phyloP scores from a whole-genome alignment of 2,329 filamentous ascomycete genomes.

The Sphaerulina populicola region DNA sequence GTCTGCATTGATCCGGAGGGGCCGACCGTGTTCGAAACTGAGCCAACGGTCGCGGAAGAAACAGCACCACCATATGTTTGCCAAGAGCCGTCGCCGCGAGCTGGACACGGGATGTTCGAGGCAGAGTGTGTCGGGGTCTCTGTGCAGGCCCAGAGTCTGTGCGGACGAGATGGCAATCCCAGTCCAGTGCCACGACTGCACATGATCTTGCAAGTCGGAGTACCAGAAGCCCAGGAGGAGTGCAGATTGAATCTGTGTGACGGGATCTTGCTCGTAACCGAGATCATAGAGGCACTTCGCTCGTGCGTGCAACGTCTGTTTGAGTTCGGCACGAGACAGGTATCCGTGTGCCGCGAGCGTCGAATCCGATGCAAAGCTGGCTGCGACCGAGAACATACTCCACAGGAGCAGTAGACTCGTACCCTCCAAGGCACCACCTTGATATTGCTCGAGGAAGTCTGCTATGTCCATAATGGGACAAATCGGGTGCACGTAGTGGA shows the following conservation, averaged over 20 bases:
- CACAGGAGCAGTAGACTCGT: slow-evolving; percentile 15
- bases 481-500: slow-evolving; percentile 14
- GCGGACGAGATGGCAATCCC: slow-evolving; percentile 14
- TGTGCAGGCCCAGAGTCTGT: slow-evolving; percentile 14
- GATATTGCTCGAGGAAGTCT: slow-evolving; percentile 12
- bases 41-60: slow-evolving; percentile 16
- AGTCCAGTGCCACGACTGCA: slow-evolving; percentile 17
- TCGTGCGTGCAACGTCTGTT: slow-evolving; percentile 10
- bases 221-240: slow-evolving; percentile 13
- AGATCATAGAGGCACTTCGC: slow-evolving; percentile 15
- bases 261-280: slow-evolving; percentile 11
- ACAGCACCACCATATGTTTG: slow-evolving; percentile 16
- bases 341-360: slow-evolving; percentile 3
- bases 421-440: slow-evolving; percentile 4
- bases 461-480: slow-evolving; percentile 13
- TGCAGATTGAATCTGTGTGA: slow-evolving; percentile 11
- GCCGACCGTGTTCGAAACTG: slow-evolving; percentile 10
- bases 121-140: slow-evolving; percentile 6
- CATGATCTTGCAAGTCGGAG: slow-evolving; percentile 12
- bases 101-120: background rate
- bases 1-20: slow-evolving; percentile 11
- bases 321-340: slow-evolving; percentile 9
- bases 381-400: slow-evolving; percentile 17
- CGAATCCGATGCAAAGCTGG: slow-evolving; percentile 7
- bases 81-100: slow-evolving; percentile 4